Base-by-base conservation (phyloP, 495 filamentous ascomycete genomes). In the Aspergillus hancockii region DNA sequence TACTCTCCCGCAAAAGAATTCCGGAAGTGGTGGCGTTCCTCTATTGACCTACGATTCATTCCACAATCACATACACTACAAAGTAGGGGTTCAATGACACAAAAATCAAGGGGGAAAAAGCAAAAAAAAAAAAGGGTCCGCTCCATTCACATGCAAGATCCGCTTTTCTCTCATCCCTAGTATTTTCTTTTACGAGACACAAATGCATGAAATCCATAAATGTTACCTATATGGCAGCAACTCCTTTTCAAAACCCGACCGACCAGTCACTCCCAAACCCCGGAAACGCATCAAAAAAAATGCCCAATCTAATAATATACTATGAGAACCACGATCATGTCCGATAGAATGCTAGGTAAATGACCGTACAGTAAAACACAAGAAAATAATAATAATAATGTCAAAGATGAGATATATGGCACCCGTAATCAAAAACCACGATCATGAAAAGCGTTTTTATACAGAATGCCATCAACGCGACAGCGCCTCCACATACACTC, bases 321-420 rank as follows among this genome's bases (percentile, higher is more conserved):
- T 12, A 47, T 22, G 13, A 47, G 23, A 32, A 3, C 49, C 23
- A 40, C 21, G 18, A 8, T 40, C 30, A 13, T 34, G 12, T 54
- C 3, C 32, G 14, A 19, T 2, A 14, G 16, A 7, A 54, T 34
- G 21, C 28, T 36, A 51, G 28, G 57, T 16, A 55, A 52, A 36
- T 31, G 50, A 41, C 31, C 49, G 40, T 54, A 54, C 50, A 50
- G 43, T 25, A 25, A 46, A 50, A 59, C 56, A 22, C 45, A 58
- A 61, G 41, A 54, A 61, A 58, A 14, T 46, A 64, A 31, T n/a
- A n/a, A n/a, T n/a, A n/a, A 3, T n/a, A 59, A 43, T 25, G 38
- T 46, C 55, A 40, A 56, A 18, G 30, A 40, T 38, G n/a, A 55
- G 16, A 61, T 18, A 51, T 7, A 49, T 28, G 21, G 25, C 60